Evolutionary conservation across 2,329 filamentous ascomycete genomes (phyloP).

Genomic region (Macrophomina phaseolina): DNA sequence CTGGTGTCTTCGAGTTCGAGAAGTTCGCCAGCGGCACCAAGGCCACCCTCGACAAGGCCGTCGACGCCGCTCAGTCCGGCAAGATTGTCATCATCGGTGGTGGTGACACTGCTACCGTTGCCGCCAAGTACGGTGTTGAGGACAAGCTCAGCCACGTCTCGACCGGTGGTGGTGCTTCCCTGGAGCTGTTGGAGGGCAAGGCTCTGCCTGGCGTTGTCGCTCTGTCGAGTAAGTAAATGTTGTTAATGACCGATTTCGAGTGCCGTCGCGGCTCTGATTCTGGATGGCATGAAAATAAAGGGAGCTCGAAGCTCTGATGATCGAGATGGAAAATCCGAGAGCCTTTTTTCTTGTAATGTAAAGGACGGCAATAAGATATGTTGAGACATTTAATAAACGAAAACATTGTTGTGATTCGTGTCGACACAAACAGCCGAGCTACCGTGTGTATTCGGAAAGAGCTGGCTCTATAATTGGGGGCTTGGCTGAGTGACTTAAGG

Average conservation of each 20-base stretch:
- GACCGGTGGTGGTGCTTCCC: conserved; percentile 91
- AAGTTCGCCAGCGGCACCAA: conserved; percentile 93
- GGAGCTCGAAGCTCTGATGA: conserved; percentile 25
- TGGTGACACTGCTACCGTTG: conserved; percentile 96
- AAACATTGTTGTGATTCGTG: not conserved
- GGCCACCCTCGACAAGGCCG: conserved; percentile 85
- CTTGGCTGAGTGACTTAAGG: too few species aligned
- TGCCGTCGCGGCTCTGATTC: conserved; percentile 26
- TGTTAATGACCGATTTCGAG: conserved; percentile 4
- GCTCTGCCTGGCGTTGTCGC: conserved; percentile 91
- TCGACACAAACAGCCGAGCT: not conserved
- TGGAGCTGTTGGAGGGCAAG: conserved; percentile 98
- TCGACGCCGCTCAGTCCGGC: conserved; percentile 77
- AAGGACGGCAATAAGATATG: conserved; percentile 23
- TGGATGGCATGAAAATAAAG: conserved; percentile 25
- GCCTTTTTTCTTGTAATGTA: conserved; percentile 16
- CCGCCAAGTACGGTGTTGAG: conserved; percentile 95
- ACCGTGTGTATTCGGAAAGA: not conserved
- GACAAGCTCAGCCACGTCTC: conserved; percentile 98
- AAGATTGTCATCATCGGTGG: conserved; percentile 99
- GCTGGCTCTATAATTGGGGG: not conserved
- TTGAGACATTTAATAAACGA: not conserved
- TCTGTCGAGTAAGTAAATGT: conserved; percentile 74
- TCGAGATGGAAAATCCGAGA: not conserved
- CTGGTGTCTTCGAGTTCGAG: conserved; percentile 97